These are phyloP conservation scores for Cadophora sp. DNA, from an alignment of 2,329 filamentous ascomycete genomes.

Conservation along the genomic window DNA sequence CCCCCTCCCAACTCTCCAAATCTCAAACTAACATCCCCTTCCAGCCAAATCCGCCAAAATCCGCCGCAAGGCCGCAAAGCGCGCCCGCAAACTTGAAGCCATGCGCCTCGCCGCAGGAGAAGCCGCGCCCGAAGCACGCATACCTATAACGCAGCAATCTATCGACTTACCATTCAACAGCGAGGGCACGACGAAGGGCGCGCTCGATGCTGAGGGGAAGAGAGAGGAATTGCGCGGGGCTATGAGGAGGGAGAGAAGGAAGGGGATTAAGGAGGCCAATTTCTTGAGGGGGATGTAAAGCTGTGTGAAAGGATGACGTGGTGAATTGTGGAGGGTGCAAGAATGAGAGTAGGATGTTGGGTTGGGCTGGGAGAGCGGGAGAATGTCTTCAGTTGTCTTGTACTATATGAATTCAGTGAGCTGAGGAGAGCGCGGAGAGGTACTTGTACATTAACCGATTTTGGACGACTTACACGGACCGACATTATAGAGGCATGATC, in stretches of 20 bases:
- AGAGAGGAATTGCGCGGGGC: slow-evolving; percentile 71
- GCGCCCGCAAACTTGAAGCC: slow-evolving; percentile 62
- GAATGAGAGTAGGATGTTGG: no score
- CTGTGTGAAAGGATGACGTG: not conserved
- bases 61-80: slow-evolving; percentile 73
- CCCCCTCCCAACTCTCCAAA: not conserved
- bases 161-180: slow-evolving; percentile 68
- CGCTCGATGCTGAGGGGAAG: slow-evolving; percentile 54
- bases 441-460: no score
- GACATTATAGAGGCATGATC: no score
- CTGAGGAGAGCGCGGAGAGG: no score
- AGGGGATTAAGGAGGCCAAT: slow-evolving; percentile 83
- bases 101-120: slow-evolving; percentile 68
- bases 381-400: no score
- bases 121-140: slow-evolving; percentile 68
- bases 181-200: slow-evolving; percentile 47
- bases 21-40: slow-evolving; percentile 6
- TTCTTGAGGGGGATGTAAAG: slow-evolving; percentile 78
- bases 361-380: no score
- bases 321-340: not conserved
- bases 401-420: no score
- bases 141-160: slow-evolving; percentile 79
- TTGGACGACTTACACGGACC: no score
- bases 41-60: slow-evolving; percentile 86
- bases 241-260: slow-evolving; percentile 77